Base-by-base conservation (phyloP, 106 monocot species). In the Dioscorea dumetorum region DNA sequence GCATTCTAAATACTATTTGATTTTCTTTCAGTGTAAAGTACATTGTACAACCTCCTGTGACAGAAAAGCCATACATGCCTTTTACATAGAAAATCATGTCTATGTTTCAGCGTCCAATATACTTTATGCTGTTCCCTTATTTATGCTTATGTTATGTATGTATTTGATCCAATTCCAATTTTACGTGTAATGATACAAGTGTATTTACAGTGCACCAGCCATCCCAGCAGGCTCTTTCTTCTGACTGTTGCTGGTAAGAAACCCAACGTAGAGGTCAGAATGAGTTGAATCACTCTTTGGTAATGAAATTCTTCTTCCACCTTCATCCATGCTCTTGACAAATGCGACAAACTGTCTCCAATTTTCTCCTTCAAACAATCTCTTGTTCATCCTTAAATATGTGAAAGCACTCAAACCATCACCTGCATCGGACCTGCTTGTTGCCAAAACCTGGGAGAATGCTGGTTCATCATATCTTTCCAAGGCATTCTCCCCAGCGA, bases 401-500 rank as follows among this genome's bases (percentile, higher is more conserved):
- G 90, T 94, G 79, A 94, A 94, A 8, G 84, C 87, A 24, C 80
- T 62, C 67, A 94, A 49, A 13, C 79, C 75, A 5, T 50, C 58
- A 12, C 68, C 68, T 6, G 70, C 59, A 5, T 59, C 72, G 12
- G 48, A 73, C 48, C 70, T 64, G 19, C 76, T 70, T 22, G 85
- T 88, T 7, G 50, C 67, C 69, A 86, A 0, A n/a, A 93, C 79
- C 77, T 82, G 85, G 0, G 69, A 34, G 62, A 67, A 86, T n/a
- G 93, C 93, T 0, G 33, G 60, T 20, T 77, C 83, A 19, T 93
- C 93, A 63, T 93, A 93, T 64, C 86, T 77, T 74, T 83, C 79
- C 64, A 93, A 22, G 1, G 93, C 88, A 67, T 93, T 93, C 89
- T 89, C 93, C 6, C 93, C 93, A 0, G 93, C 86, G 2, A 93